Base-by-base conservation (phyloP, 176 grass and related monocot species). In the Otatea glauca region DNA sequence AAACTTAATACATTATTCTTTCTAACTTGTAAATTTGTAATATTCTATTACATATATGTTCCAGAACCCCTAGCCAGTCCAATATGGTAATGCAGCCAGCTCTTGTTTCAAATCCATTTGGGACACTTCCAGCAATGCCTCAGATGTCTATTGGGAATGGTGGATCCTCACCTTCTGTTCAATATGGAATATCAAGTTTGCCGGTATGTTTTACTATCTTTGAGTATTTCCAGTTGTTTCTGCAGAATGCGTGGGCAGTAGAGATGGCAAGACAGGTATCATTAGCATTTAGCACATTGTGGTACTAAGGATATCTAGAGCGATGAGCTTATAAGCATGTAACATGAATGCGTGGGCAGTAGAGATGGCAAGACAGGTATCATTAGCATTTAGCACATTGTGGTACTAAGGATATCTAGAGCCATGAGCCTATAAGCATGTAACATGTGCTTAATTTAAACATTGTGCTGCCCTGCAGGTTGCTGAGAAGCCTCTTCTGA, bases 161-260 rank as follows among this genome's bases (percentile, higher is more conserved):
- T 72, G 89, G 93, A 74, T 92, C 89, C 86, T 83, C 96, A 64
- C 91, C 93, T 88, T 93, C 91, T 21, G 84, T 95, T 90, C 91
- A 98, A 66, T 98, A 98, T 90, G 96, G 96, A 72, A 98, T 98
- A 84, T 98, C 96, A 70, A 98, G 93, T 82, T 34, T 98, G 88
- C 93, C 91, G 50, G 96, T 98, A 66, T 85, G 88, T 65, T 58
- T 47, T 87, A 13, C 25, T 53, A 66, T 70, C 32, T 65, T 43
- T 62, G 37, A 34, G 8, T 55, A 37, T 81, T 77, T 82, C 23
- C 23, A 79, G 65, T 81, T 83, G 35, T 65, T 73, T 66, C 78
- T 79, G 29, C 53, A 74, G 51, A 54, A 63, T 41, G 20, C 27
- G 10, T 68, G 53, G 14, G 20, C 42, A 68, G 53, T 73, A 43